Evolutionary conservation across 2,329 filamentous ascomycete species (phyloP).

Genomic region (Claviceps sp.): DNA sequence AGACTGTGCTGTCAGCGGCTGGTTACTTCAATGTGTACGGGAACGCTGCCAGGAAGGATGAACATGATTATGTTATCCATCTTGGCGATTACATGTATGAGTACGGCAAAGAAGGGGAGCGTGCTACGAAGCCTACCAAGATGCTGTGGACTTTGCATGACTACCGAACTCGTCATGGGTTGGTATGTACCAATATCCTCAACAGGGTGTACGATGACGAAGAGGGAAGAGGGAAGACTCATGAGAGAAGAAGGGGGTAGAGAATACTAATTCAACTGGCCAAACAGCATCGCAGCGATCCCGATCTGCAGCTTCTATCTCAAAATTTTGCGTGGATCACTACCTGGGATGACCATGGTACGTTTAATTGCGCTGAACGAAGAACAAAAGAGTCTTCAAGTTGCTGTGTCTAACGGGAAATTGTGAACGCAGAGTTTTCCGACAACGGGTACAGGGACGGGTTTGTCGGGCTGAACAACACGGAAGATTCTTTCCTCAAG

Average conservation of each 20-base stretch:
- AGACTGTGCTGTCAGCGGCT: slow-evolving; percentile 5
- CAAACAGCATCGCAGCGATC: slow-evolving; percentile 25
- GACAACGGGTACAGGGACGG: slow-evolving; percentile 56
- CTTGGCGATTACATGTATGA: slow-evolving; percentile 55
- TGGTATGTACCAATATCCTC: slow-evolving; percentile 13
- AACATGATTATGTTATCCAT: slow-evolving; percentile 46
- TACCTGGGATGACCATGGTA: slow-evolving; percentile 36
- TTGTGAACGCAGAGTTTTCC: slow-evolving; percentile 29
- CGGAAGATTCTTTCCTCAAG: slow-evolving; percentile 48
- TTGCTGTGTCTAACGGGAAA: neutral
- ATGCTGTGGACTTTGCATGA: slow-evolving; percentile 24
- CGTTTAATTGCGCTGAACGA: neutral
- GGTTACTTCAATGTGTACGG: slow-evolving; percentile 50
- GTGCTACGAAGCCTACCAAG: slow-evolving; percentile 15
- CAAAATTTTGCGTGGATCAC: slow-evolving; percentile 31
- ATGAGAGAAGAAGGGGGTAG: neutral
- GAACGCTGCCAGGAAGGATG: slow-evolving; percentile 44
- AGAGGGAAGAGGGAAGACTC: neutral
- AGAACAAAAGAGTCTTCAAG: neutral
- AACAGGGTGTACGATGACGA: neutral
- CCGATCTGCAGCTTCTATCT: slow-evolving; percentile 26
- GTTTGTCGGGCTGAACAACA: slow-evolving; percentile 48
- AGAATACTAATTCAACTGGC: neutral
- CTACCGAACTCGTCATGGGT: slow-evolving; percentile 27
- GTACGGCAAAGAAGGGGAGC: slow-evolving; percentile 21